Evolutionary conservation across 495 filamentous ascomycete species (phyloP).

Genomic region (Penicillium psychrofluorescens): DNA sequence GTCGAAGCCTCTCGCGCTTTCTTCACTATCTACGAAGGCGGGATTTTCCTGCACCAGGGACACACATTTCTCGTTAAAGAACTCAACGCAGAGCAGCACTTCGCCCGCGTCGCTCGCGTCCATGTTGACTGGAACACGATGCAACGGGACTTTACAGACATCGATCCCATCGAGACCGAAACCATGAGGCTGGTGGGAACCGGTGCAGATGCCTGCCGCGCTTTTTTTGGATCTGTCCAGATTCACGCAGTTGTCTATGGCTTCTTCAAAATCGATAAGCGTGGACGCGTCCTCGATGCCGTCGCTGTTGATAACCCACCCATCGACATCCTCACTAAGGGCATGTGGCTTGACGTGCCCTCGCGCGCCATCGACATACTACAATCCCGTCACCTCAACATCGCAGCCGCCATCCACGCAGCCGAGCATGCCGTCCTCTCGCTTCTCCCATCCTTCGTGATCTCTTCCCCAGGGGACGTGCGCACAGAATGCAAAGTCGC

Average conservation of each 20-base stretch:
- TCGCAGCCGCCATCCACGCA: conserved; percentile 87
- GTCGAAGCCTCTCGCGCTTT: conserved; percentile 92
- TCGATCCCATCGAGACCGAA: conserved; percentile 88
- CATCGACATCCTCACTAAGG: conserved; percentile 73
- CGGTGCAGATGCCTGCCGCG: conserved; percentile 42
- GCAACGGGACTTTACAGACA: conserved; percentile 91
- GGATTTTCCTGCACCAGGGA: conserved; percentile 95
- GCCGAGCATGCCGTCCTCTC: conserved; percentile 86
- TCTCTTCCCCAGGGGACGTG: conserved; percentile 80
- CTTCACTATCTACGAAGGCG: conserved; percentile 95
- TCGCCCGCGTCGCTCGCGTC: conserved; percentile 72
- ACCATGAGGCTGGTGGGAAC: conserved; percentile 58
- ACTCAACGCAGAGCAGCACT: conserved; percentile 67
- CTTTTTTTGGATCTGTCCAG: conserved; percentile 78
- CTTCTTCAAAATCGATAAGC: conserved; percentile 89
- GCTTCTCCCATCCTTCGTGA: conserved; percentile 82
- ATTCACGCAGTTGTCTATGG: conserved; percentile 85
- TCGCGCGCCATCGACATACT: conserved; percentile 72
- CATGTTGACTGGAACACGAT: conserved; percentile 92
- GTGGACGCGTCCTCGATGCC: conserved; percentile 79
- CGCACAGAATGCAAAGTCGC: conserved; percentile 95
- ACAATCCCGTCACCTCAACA: conserved; percentile 59
- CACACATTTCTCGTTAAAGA: conserved; percentile 86
- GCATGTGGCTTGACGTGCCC: conserved; percentile 96
- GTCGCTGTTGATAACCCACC: conserved; percentile 91